Percentiles rank a stretch among this genome's conserved stretches.
Conservation (phyloP, 768 basidiomycete species). For the Pleurotus sapidus region DNA sequence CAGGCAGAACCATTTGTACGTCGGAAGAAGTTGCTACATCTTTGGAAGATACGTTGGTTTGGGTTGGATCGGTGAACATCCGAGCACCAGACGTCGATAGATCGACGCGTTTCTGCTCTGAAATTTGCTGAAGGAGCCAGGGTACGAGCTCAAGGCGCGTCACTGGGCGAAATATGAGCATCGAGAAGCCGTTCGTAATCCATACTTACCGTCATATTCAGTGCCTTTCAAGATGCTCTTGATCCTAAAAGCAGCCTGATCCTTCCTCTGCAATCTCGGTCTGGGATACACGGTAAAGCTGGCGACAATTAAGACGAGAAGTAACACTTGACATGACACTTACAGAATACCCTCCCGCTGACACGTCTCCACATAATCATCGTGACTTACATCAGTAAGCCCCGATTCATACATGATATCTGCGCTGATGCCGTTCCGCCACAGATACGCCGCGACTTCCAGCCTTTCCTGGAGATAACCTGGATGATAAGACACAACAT, state of each 20-base stretch:
- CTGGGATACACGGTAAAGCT: conserved; percentile 45
- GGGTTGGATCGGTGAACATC: conserved; percentile 33
- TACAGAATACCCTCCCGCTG: conserved; percentile 83
- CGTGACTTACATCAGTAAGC: conserved; percentile 57
- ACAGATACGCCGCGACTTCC: conserved; percentile 72
- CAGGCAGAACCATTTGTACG: conserved; percentile 64
- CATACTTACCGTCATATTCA: conserved; percentile 65
- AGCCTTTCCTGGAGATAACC: conserved; percentile 77
- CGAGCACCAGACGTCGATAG: conserved; percentile 58
- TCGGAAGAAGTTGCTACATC: conserved; percentile 36
- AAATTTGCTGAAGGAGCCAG: conserved; percentile 75
- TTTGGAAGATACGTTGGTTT: conserved; percentile 33
- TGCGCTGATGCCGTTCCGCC: conserved; percentile 80
- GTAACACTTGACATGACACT: conserved; percentile 19
- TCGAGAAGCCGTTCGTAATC: not conserved
- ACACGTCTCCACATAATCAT: conserved; percentile 66
- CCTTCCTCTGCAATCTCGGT: conserved; percentile 49
- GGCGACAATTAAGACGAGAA: not conserved
- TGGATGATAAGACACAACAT: conserved; percentile 74
- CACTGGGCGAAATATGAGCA: conserved; percentile 20
- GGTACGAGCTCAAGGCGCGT: conserved; percentile 67
- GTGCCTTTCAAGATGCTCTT: conserved; percentile 80
- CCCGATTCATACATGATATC: conserved; percentile 87
- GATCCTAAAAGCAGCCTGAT: conserved; percentile 73
- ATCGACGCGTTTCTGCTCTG: conserved; percentile 78